Evolutionary conservation across 2,329 filamentous ascomycete species (phyloP), one percentile per base, ranked within the genome.

Genomic region (Fusarium mexicanum): DNA sequence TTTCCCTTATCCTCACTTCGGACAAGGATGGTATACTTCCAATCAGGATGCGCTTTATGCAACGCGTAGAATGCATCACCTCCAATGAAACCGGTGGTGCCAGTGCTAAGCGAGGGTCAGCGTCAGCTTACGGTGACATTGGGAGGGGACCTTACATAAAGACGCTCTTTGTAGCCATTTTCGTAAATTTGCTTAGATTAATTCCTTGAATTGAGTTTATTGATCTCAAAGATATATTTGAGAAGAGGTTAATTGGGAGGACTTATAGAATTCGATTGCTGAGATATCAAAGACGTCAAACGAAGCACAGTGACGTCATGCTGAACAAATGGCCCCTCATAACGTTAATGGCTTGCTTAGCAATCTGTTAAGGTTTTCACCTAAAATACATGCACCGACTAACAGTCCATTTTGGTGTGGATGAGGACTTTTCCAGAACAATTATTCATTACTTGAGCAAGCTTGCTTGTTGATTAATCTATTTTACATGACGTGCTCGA

Each of bases 21-120:
- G 12, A 88, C 81, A 1, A 89, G 79, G 22, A 83, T 81, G 3
- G 67, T 71, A 61, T 84, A 84, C 4, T 82, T 78, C 67, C 83
- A 84, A 16, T 85, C 82, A 3, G 86, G 86, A 61, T 86, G 46
- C 4, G 66, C 60, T 20, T 71, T 66, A 8, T 64, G 24, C 16
- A 70, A 3, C 0, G 66, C 53, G 6, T 71, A 70, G 13, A 70
- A 71, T 6, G 66, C 67, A 41, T 70, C 67, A 2, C 67, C 67
- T 29, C 67, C 67, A 11, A 70, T 70, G 13, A 29, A 70, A 11
- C 67, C 67, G 12, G 67, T 70, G n/a, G 47, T 71, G 1, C 67
- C 67, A 14, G 67, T 70, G 4, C 67, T 70, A 16, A 8, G 12
- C 6, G 4, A 22, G 2, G 20, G 31, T 70, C 33, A 70, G 60